Evolutionary conservation across 164 flowering plant species (phyloP), one percentile per base, ranked within the genome.

Genomic region (Brasenia schreberi): DNA sequence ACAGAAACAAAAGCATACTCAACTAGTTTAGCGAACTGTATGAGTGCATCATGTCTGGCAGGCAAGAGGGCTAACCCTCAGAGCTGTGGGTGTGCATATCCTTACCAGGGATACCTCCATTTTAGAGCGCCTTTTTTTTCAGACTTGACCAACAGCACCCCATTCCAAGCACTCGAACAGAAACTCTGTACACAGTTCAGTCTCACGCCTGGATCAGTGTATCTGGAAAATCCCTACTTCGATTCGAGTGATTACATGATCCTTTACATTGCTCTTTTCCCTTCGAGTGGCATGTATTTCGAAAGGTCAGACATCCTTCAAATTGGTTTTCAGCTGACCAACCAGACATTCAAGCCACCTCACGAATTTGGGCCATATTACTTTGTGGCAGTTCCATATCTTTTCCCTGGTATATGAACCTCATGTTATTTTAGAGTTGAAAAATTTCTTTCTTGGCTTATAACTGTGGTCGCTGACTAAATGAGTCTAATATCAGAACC

Each of bases 111-210:
- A 45, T 87, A 82, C 14, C 56, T 90, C 14, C 78, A 75, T 69
- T 90, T 92, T 73, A 80, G 95, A 81, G 96, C 78, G 68, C 96
- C 98, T 43, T 71, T 65, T 33, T 92, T 92, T 74, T 69, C 89
- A 19, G 96, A 82, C 5, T 56, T 90, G 78, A 70, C 93, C 23
- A 84, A 87, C 70, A 80, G 63, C 11, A 81, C 73, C 18, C 4
- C 61, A 62, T 93, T 85, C 62, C 85, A 79, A 43, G 63, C 77
- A 16, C 82, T 93, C 5, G 98, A 93, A 77, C 76, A 68, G 82
- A 77, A 77, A 76, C 76, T 93, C 19, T 85, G 96, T 96, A 65
- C 19, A 52, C 77, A 77, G 61, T 67, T 93, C 19, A 70, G 49
- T 43, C 90, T 90, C 9, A 74, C 81, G 23, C 94, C 90, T 44